Conservation (phyloP, 2,329 filamentous ascomycete genomes). For the Zymoseptoria pseudotritici region DNA sequence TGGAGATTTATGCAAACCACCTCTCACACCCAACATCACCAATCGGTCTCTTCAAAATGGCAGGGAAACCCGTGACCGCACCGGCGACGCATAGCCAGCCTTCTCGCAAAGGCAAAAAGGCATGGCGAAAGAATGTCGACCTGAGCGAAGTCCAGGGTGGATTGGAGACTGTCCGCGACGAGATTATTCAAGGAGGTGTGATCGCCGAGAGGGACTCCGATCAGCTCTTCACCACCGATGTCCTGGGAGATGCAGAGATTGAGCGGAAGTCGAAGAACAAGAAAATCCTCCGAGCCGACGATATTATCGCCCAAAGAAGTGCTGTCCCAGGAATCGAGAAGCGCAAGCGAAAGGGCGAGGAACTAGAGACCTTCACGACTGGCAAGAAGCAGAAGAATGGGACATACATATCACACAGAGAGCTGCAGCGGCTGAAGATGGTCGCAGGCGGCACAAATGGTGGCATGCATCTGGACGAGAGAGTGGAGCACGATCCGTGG, state of each 20-base stretch:
- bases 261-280: slow-evolving; percentile 56
- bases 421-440: slow-evolving; percentile 67
- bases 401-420: slow-evolving; percentile 71
- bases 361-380: slow-evolving; percentile 46
- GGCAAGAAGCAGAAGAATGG: slow-evolving; percentile 69
- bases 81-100: slow-evolving; percentile 80
- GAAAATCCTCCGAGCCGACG: slow-evolving; percentile 80
- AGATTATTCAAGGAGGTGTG: slow-evolving; percentile 86
- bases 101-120: slow-evolving; percentile 95
- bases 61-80: slow-evolving; percentile 40
- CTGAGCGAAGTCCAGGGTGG: slow-evolving; percentile 78
- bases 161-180: slow-evolving; percentile 74
- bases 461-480: slow-evolving; percentile 49
- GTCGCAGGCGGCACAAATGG: slow-evolving; percentile 62
- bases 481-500: slow-evolving; percentile 71
- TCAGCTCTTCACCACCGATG: slow-evolving; percentile 80
- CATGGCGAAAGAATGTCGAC: slow-evolving; percentile 98
- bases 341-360: slow-evolving; percentile 66
- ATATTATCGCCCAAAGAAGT: slow-evolving; percentile 82
- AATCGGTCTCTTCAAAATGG: slow-evolving; percentile 1
- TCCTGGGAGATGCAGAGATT: slow-evolving; percentile 60
- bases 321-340: slow-evolving; percentile 65
- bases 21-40: slow-evolving; percentile 5
- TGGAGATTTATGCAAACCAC: background rate
- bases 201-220: slow-evolving; percentile 74